phyloP scores from a whole-genome alignment of 257 asterid genomes.

The Dorcoceras hygrometricum region DNA sequence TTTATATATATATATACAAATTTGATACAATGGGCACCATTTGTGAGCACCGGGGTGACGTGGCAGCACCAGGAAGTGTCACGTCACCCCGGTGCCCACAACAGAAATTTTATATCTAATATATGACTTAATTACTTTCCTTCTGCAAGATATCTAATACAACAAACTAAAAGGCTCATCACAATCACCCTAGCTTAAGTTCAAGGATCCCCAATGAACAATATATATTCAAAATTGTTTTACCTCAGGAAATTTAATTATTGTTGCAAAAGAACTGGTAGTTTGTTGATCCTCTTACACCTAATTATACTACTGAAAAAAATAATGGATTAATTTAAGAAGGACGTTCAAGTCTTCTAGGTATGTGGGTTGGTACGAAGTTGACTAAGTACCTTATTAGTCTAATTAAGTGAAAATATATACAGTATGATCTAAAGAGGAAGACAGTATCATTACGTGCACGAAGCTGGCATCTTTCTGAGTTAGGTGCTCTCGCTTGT shows the following conservation, averaged over 20 bases:
- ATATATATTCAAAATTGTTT: not conserved
- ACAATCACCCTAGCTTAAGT: too few relatives aligned
- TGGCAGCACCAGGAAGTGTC: too few relatives aligned
- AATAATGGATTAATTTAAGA: not conserved
- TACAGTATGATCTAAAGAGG: not conserved
- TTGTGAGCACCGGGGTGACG: too few relatives aligned
- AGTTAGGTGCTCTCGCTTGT: not conserved
- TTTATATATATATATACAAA: too few relatives aligned
- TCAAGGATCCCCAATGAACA: not conserved
- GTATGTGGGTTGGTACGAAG: conserved; percentile 13
- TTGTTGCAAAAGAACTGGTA: conserved; percentile 3
- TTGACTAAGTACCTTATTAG: conserved; percentile 11
- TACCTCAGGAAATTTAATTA: too few relatives aligned
- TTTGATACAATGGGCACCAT: too few relatives aligned
- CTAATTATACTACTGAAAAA: conserved; percentile 17
- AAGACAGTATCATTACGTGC: not conserved
- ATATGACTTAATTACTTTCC: not conserved
- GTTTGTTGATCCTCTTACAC: conserved; percentile 37
- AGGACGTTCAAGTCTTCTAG: not conserved
- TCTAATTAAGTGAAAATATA: not conserved
- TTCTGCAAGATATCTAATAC: not conserved
- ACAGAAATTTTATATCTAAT: too few relatives aligned
- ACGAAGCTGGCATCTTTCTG: not conserved
- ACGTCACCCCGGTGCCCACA: too few relatives aligned
- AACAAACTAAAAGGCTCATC: not conserved